Base-by-base conservation (phyloP, 2,329 filamentous ascomycete genomes). In the Teratosphaeria gauchensis region DNA sequence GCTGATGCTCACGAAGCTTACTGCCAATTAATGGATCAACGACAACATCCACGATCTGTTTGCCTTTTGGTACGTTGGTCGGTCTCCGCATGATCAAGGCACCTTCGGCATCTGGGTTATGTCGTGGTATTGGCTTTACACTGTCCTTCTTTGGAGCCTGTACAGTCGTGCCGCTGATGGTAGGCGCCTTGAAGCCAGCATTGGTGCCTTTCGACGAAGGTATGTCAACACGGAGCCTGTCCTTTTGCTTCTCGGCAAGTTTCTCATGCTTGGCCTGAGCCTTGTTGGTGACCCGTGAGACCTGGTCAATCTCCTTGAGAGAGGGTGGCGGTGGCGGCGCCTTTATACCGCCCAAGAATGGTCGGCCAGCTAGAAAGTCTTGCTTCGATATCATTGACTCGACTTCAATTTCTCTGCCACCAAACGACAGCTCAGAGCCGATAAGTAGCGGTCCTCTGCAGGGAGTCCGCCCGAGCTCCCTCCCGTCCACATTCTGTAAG, bases 31-130 rank as follows among this genome's bases (percentile, higher is more conserved):
- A 72, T 1, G 87, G 87, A 69, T 90, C 87, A 2, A 90, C 78
- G 0, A 89, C 86, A 1, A 90, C 86, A 70, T 89, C 87, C 1
- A 89, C 85, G 54, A 88, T 76, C 56, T 83, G 80, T 67, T 84
- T 87, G 0, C 84, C 85, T 59, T 79, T 80, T 0, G 83, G 82
- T 53, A 77, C 78, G 12, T 73, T 71, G 24, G 69, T 74, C 5
- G 84, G 85, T 32, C 84, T 76, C 66, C 81, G 84, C 86, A 90
- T 89, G 4, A 89, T 79, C 31, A 89, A 71, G 1, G 86, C 84
- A 51, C 81, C 81, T 5, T 79, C 75, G 3, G 78, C 77, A 33
- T 74, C 76, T 0, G 85, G 84, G 66, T 88, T 82, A 71, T 89
- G 85, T 32, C 86, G 82, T n/a, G 87, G 83, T 28, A 77, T 77